Percentiles rank a stretch among this genome's conserved stretches.
These are phyloP conservation scores for Arabis hirsuta DNA, from an alignment of 345 rosid genomes.

Conservation along the genomic window DNA sequence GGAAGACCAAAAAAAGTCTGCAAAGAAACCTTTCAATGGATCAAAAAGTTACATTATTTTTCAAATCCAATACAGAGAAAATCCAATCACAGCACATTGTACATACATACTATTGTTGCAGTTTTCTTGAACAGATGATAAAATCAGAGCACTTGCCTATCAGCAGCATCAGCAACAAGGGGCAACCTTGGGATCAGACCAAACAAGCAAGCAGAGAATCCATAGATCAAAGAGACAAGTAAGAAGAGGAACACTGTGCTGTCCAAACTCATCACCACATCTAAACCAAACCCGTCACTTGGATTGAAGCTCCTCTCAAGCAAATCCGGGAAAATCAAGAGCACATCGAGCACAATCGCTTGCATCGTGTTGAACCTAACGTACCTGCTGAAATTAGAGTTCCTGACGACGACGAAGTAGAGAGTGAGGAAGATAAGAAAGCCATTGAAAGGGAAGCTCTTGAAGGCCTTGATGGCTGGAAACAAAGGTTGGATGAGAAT, in stretches of 20 bases:
- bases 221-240: conserved; percentile 83
- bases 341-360: conserved; percentile 87
- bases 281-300: conserved; percentile 75
- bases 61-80: background rate
- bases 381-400: conserved; percentile 81
- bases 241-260: conserved; percentile 91
- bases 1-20: background rate
- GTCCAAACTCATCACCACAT: conserved; percentile 92
- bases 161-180: conserved; percentile 97
- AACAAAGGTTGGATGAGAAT: conserved; percentile 72
- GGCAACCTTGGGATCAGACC: conserved; percentile 94
- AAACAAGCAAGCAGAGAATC: conserved; percentile 81
- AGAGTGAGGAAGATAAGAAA: conserved; percentile 74
- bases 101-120: conserved; percentile 19
- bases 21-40: conserved; percentile 2
- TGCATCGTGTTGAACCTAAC: conserved; percentile 99
- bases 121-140: background rate
- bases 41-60: conserved; percentile 35
- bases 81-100: background rate
- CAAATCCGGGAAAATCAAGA: conserved; percentile 88
- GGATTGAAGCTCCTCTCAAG: conserved; percentile 89
- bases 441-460: conserved; percentile 89
- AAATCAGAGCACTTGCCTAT: conserved; percentile 87
- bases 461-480: conserved; percentile 80
- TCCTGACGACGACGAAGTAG: conserved; percentile 90